Evolutionary conservation across 192 early-diverging fungal genomes (phyloP), one percentile per base, ranked within the genome.

Genomic region (Coemansia erecta): DNA sequence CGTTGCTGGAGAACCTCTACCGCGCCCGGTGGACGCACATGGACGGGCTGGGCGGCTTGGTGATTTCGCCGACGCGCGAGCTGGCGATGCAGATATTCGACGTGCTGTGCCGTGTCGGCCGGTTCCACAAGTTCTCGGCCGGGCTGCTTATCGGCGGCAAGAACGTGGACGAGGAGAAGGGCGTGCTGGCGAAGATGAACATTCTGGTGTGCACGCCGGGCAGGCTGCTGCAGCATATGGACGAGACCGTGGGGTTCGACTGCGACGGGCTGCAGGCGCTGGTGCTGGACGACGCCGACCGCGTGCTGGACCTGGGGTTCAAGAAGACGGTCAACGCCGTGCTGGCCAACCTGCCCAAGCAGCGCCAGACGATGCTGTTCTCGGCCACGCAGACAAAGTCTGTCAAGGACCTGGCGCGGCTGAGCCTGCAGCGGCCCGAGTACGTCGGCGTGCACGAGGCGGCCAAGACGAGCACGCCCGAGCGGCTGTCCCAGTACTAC

Each of bases 371-470:
- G 2, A 81, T 98, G 61, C 72, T 99, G 46, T 99, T 99, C 57
- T 97, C 94, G 39, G 97, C 97, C 6, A 99, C 97, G 10, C 95
- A 98, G 82, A 98, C 97, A 13, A 94, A 94, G 49, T 91, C 90
- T 24, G 93, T 99, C 31, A 90, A 88, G 66, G 97, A 99, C 73
- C 66, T 99, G 54, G 95, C 94, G 7, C 76, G 97, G 14, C 81
- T 99, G 21, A 92, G 90, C 66, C 72, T 98, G 42, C 84, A 84
- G 73, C 83, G 93, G 50, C 93, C 97, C 21, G 94, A 97, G 68
- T 97, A 96, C 68, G 92, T 99, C 18, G 86, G 93, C 14, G 94
- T 99, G 15, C 93, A 98, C 56, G 93, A 97, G 73, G 74, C 83
- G 60, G 83, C 90, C 19, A 85, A 87, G 44, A 67, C 75, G 58